Percentiles rank a stretch among this genome's conserved stretches.
These are phyloP conservation scores for Paraconiothyrium sp. DNA, from an alignment of 2,329 filamentous ascomycete species.

Conservation along the genomic window DNA sequence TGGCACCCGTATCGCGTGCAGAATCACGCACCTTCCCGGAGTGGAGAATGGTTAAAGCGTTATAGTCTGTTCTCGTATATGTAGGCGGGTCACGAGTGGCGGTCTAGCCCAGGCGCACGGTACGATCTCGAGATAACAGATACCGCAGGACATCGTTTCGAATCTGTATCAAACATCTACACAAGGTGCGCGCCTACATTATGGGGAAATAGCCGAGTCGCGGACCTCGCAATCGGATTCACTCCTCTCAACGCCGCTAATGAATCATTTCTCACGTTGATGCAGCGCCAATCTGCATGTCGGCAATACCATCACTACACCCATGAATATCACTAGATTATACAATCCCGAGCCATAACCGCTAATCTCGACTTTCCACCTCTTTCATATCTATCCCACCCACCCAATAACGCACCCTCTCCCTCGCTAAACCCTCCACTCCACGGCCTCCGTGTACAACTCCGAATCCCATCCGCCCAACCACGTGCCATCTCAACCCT, in stretches of 20 bases:
- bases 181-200: not conserved
- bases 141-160: not conserved
- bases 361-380: not conserved
- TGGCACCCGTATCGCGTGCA: slow-evolving; percentile 4
- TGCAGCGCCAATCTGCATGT: not conserved
- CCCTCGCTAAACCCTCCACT: not conserved
- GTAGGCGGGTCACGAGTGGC: not conserved
- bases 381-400: not conserved
- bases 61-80: not conserved
- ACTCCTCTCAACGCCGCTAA: not conserved
- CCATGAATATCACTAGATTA: not conserved
- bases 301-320: too few relatives aligned
- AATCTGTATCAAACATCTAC: not conserved
- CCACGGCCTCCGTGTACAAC: not conserved
- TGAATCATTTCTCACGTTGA: not conserved
- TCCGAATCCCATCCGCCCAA: slow-evolving; percentile 8
- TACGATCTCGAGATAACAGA: not conserved
- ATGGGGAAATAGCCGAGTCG: not conserved
- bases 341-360: not conserved
- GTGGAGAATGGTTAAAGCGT: not conserved
- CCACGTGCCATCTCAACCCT: not conserved
- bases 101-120: not conserved
- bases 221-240: not conserved
- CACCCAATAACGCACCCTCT: not conserved
- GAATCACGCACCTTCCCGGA: not conserved